Conservation (phyloP, 129 eudicot genomes). For the Artemisia annua region DNA sequence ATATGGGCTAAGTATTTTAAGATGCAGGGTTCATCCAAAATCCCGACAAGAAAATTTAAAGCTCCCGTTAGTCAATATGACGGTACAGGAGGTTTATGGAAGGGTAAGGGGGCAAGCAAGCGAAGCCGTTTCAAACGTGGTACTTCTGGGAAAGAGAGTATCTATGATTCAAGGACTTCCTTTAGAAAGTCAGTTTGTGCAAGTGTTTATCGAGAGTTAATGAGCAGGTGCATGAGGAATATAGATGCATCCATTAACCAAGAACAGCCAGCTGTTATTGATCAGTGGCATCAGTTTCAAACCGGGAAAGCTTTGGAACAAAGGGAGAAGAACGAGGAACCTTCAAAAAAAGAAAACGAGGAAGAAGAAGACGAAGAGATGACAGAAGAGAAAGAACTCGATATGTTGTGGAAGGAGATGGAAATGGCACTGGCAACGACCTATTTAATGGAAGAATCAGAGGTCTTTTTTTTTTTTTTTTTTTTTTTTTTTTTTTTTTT, state of each 20-base stretch:
- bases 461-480: no score
- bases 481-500: not conserved
- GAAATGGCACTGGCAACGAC: slow-evolving; percentile 79
- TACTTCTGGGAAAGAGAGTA: slow-evolving; percentile 59
- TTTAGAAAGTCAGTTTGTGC: slow-evolving; percentile 66
- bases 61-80: slow-evolving; percentile 26
- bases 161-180: slow-evolving; percentile 56
- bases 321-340: slow-evolving; percentile 42
- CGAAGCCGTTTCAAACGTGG: slow-evolving; percentile 39
- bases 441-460: slow-evolving; percentile 69
- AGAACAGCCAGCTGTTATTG: slow-evolving; percentile 68
- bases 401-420: slow-evolving; percentile 92
- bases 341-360: slow-evolving; percentile 31
- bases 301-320: slow-evolving; percentile 39
- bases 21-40: slow-evolving; percentile 40
- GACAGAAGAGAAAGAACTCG: slow-evolving; percentile 45
- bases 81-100: slow-evolving; percentile 37
- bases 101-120: slow-evolving; percentile 38
- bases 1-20: slow-evolving; percentile 50
- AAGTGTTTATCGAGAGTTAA: slow-evolving; percentile 68
- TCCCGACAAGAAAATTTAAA: slow-evolving; percentile 33
- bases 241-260: slow-evolving; percentile 63
- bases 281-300: slow-evolving; percentile 83
- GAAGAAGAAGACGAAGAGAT: slow-evolving; percentile 79
- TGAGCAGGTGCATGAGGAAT: slow-evolving; percentile 81